Base-by-base conservation (phyloP, 306 rosid genomes). In the Acmispon strigosus region DNA sequence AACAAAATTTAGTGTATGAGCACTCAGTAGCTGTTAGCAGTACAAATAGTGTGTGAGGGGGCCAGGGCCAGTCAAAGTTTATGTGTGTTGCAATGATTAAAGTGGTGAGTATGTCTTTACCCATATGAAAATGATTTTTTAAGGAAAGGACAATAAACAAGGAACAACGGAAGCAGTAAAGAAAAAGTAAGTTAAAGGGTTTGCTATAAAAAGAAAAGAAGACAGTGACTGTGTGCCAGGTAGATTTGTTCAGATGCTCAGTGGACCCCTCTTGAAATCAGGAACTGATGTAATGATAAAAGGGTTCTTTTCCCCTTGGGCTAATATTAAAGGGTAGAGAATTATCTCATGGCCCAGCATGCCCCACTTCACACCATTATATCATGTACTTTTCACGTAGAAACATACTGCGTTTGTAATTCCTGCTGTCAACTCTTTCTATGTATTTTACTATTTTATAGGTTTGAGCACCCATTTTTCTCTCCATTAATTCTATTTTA, bases 71-170 rank as follows among this genome's bases (percentile, higher is more conserved):
- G 98, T 92, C 98, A 92, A 88, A 85, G 96, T 88, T 90, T 83
- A 84, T 79, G 90, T 79, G 90, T 53, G 80, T 72, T 8, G 96
- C 72, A 86, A 90, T 92, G 80, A 92, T 90, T 88, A 86, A 88
- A 92, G 92, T 58, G 41, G 71, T 24, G 43, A 64, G 73, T 44
- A 62, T 84, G 87, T 84, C 96, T 88, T 88, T 88, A 77, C 77
- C 72, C 79, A 76, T 61, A 78, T 90, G 90, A 85, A 93, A 93
- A 90, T 90, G 87, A 88, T 93, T 88, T 86, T 93, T 93, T 88
- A 88, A 88, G 89, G 76, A 88, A 88, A 88, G 89, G 66, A 70
- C 76, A 72, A 76, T 72, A 70, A 53, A 83, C 66, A 76, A 83
- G 78, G 84, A 81, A 80, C 76, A 73, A 77, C 84, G 81, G 78